Evolutionary conservation across 2,329 filamentous ascomycete species (phyloP), one percentile per base, ranked within the genome.

Genomic region (Calonectria hawksworthii): DNA sequence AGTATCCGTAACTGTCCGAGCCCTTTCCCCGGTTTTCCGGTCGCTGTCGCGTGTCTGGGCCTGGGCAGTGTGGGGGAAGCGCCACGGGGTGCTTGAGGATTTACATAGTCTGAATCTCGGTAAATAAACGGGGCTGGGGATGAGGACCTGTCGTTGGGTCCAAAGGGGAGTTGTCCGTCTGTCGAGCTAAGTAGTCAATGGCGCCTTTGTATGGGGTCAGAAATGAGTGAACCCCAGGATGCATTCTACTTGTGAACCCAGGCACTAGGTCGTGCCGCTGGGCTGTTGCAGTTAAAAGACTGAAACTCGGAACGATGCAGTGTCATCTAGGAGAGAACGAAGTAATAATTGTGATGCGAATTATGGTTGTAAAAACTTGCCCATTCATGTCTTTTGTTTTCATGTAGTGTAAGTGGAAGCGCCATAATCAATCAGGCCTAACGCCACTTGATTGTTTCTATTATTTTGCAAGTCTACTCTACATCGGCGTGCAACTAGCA

Each of bases 1-100:
- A 67, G 44, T 67, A 52, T 67, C 44, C 64, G 41, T 38, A 36
- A 67, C 41, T 38, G 64, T 50, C 47, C 30, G 47, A 67, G 64
- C 36, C 56, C 64, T 23, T 68, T 44, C 47, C 65, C 65, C 65
- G 65, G 50, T 32, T 54, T 54, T 54, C 50, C 65, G 32, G 65
- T n/a, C 50, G 34, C 11, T 68, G 65, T 68, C 65, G 65, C 65
- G 65, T 68, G 65, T 68, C 47, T 23, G 16, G 14, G 34, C 26
- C 30, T 68, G 52, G 52, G 38, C 54, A 51, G 66, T 68, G 52
- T 54, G 67, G 67, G 50, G 65, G 56, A 63, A 63, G 56, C 34
- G 56, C 56, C 36, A 63, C 34, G 56, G 54, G 56, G 38, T 28
- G 36, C 32, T 61, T 23, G 56, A 63, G 23, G 56, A 28, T 63